Base-by-base conservation (phyloP, 305 asterid genomes). In the Fraxinus dipetala region DNA sequence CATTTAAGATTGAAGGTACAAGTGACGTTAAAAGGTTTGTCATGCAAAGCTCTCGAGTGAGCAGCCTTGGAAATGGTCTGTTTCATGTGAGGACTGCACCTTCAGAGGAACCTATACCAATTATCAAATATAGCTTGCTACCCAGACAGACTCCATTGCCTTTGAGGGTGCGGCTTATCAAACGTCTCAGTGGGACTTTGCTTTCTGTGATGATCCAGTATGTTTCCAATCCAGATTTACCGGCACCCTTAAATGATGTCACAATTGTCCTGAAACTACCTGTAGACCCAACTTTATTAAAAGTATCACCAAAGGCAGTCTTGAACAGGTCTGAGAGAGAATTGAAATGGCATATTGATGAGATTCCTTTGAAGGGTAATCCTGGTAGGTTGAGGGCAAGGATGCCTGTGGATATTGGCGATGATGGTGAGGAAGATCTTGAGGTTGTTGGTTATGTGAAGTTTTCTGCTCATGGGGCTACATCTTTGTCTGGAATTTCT, bases 201-300 rank as follows among this genome's bases (percentile, higher is more conserved):
- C 97, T 94, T 40, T 94, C 98, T 43, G 79, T 93, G 10, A 94
- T 94, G 97, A 86, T 94, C 73, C 97, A 94, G 78, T 94, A 94
- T 26, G 93, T 84, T 10, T 85, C 95, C 6, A 93, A 90, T 81
- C 95, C 98, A 5, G 95, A 91, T 77, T 84, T 93, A 84, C 91
- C 93, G 2, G 89, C 83, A 26, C 97, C 98, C 11, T 89, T 94
- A 88, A 91, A 76, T 59, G 85, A 93, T 59, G 97, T 94, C 75
- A 90, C 95, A 1, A 87, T 94, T 87, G 90, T 91, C 83, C 82
- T 94, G 82, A 94, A 91, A 84, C 81, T 94, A 67, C 98, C 98
- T 0, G 97, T 92, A 72, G 97, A 94, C 77, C 98, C 98, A 43
- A 85, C 93, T 20, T 84, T 94, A 48, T 76, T 94, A 74, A 88